Conservation (phyloP, 495 filamentous ascomycete genomes). For the Cladorrhinum samala region DNA sequence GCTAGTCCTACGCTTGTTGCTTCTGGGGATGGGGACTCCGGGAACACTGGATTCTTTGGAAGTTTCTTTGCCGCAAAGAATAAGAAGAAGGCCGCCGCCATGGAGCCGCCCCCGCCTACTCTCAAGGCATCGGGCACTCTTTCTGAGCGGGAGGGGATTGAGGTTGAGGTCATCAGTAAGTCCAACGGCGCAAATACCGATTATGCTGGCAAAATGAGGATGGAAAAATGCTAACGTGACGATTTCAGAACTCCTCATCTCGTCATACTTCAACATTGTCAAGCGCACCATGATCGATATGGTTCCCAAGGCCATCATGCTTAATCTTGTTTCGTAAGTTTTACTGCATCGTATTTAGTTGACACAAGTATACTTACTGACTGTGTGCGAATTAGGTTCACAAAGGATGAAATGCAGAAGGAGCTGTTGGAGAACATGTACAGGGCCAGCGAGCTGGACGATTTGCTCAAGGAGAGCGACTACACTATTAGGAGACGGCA, state of each 20-base stretch:
- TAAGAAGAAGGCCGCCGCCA: conserved; percentile 99
- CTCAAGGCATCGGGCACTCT: conserved; percentile 91
- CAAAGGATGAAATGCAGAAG: conserved; percentile 97
- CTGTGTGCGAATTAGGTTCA: conserved; percentile 52
- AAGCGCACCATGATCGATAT: conserved; percentile 99
- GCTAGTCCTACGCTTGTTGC: conserved; percentile 57
- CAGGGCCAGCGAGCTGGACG: conserved; percentile 79
- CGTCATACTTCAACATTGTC: conserved; percentile 96
- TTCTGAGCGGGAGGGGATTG: conserved; percentile 84
- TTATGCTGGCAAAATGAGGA: conserved; percentile 7
- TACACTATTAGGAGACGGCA: conserved; percentile 93
- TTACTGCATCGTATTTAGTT: too few relatives aligned
- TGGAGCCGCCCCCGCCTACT: conserved; percentile 89
- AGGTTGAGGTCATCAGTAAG: conserved; percentile 98
- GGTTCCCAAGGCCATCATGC: conserved; percentile 99
- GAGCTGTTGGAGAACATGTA: conserved; percentile 99
- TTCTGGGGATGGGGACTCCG: conserved; percentile 42
- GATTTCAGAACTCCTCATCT: conserved; percentile 77
- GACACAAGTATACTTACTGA: too few relatives aligned
- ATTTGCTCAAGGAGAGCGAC: conserved; percentile 94
- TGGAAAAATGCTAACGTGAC: conserved; percentile 15
- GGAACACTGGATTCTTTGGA: conserved; percentile 80
- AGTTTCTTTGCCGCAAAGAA: conserved; percentile 97
- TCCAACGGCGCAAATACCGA: too few relatives aligned
- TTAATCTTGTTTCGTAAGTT: conserved; percentile 86